Evolutionary conservation across 176 grass and related monocot species (phyloP).

Genomic region (Dendrocalamus sinicus): DNA sequence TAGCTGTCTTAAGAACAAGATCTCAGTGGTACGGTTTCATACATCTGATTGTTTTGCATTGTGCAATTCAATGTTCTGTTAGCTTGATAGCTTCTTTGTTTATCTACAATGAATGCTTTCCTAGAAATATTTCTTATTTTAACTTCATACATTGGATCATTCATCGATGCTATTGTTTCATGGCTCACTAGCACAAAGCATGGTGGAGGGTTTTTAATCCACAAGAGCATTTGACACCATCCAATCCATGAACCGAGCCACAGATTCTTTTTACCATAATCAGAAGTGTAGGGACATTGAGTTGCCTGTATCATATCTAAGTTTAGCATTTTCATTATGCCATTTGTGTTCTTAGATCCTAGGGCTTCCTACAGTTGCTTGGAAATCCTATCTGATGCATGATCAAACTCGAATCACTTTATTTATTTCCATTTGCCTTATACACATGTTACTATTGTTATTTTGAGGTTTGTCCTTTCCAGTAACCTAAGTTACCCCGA

Average conservation of each 20-base stretch:
- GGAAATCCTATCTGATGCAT: slow-evolving; percentile 3
- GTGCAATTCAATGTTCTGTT: slow-evolving; percentile 1
- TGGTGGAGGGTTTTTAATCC: neutral
- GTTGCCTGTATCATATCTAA: neutral
- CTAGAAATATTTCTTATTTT: neutral
- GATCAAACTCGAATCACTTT: slow-evolving; percentile 18
- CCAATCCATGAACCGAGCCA: neutral
- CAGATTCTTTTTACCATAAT: slow-evolving; percentile 12
- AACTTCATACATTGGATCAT: slow-evolving; percentile 19
- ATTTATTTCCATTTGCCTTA: neutral
- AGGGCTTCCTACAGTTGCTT: slow-evolving; percentile 11
- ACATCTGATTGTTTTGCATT: slow-evolving; percentile 34
- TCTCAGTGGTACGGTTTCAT: slow-evolving; percentile 69
- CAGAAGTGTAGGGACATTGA: neutral
- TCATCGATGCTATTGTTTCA: slow-evolving; percentile 13
- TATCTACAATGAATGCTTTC: slow-evolving; percentile 11
- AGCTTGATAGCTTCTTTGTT: slow-evolving; percentile 11
- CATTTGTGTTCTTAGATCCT: neutral
- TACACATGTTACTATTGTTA: neutral
- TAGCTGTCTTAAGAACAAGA: slow-evolving; percentile 93
- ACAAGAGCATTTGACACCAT: neutral
- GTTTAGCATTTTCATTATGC: slow-evolving; percentile 4
- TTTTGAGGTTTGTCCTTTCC: neutral
- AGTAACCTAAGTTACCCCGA: neutral
- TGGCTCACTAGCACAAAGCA: neutral